A percentile compares a stretch with the other conserved stretches of the same genome.
phyloP scores from a whole-genome alignment of 345 rosid genomes.

The Erodium maritimum region DNA sequence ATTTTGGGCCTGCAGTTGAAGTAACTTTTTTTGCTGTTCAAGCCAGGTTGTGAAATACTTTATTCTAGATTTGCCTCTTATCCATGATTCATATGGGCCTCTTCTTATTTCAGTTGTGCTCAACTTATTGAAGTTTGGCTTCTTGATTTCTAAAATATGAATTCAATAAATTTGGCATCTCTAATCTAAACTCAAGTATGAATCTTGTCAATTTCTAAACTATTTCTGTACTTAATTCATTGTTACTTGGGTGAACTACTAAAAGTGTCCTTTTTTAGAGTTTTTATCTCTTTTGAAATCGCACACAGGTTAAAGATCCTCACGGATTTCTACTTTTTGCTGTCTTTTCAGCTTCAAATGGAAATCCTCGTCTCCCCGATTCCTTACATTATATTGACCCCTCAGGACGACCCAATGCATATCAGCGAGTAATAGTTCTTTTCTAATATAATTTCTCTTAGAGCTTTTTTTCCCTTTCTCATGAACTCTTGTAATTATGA shows the following conservation, averaged over 20 bases:
- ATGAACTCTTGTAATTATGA: not conserved
- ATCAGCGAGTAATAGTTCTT: constrained; percentile 31
- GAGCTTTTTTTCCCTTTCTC: not conserved
- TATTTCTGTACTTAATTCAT: too few species aligned
- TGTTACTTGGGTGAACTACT: not conserved
- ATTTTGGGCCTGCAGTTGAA: too few species aligned
- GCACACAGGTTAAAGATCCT: not conserved
- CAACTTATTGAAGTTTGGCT: too few species aligned
- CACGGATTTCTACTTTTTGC: constrained; percentile 3
- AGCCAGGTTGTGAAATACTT: too few species aligned
- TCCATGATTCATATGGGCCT: too few species aligned
- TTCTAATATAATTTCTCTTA: not conserved
- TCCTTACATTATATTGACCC: constrained; percentile 76
- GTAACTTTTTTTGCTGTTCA: too few species aligned
- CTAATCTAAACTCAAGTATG: not conserved
- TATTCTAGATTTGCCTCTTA: too few species aligned
- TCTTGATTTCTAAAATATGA: too few species aligned
- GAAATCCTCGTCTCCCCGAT: constrained; percentile 83
- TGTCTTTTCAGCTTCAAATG: constrained; percentile 71
- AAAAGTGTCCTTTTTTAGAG: not conserved
- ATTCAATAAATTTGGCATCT: not conserved
- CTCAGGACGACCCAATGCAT: constrained; percentile 58
- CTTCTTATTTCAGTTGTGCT: too few species aligned
- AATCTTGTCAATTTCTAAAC: not conserved
- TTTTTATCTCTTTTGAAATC: not conserved